phyloP scores from a whole-genome alignment of 345 rosid genomes.

The Salix caprea region DNA sequence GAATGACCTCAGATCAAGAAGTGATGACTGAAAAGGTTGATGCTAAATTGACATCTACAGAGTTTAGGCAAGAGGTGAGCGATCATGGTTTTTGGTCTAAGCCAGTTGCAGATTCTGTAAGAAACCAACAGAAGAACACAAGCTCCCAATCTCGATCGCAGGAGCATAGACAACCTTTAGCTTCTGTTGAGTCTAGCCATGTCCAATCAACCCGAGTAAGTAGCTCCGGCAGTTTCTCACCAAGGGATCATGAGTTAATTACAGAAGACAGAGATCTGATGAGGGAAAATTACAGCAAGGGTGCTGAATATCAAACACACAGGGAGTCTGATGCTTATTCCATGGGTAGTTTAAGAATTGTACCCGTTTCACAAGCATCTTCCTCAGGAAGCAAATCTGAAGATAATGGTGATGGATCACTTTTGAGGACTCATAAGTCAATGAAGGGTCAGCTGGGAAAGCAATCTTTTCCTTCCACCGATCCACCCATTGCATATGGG shows the following conservation, averaged over 20 bases:
- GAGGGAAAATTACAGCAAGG: background rate
- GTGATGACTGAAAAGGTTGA: background rate
- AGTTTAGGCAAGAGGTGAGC: conserved; percentile 3
- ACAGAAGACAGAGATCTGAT: background rate
- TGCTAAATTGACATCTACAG: conserved; percentile 1
- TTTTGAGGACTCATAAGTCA: conserved; percentile 6
- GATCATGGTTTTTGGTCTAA: conserved; percentile 5
- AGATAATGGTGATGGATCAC: conserved; percentile 10
- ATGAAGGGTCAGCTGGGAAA: conserved; percentile 1
- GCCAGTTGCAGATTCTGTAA: conserved; percentile 1
- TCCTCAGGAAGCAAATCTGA: conserved; percentile 13
- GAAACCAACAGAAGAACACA: background rate
- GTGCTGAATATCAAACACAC: background rate
- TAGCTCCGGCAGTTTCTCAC: background rate
- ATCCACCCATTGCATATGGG: conserved; percentile 5
- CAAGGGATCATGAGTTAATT: conserved; percentile 2
- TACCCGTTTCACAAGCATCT: conserved; percentile 1
- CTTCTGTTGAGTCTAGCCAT: background rate
- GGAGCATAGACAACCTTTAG: conserved; percentile 3
- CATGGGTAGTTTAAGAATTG: conserved; percentile 1
- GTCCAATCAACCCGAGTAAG: conserved; percentile 4
- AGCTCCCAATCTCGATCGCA: background rate
- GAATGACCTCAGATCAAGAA: conserved; percentile 13
- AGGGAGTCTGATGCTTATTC: background rate
- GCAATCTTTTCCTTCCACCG: conserved; percentile 1